These are phyloP conservation scores for Saccharomyces jurei DNA, from an alignment of 805 yeast genomes.

Conservation along the genomic window DNA sequence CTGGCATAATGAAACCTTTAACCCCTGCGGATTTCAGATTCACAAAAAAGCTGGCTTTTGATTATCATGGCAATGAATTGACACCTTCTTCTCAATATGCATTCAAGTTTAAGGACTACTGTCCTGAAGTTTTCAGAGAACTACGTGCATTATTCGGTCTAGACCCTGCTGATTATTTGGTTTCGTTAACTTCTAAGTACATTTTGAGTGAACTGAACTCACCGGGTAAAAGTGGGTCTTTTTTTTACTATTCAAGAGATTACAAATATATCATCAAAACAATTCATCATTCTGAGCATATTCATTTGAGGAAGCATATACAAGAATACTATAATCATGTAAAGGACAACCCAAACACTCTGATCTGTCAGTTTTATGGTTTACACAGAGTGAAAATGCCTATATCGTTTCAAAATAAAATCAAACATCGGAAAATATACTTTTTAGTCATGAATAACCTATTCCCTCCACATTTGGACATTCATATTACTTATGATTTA, in stretches of 20 bases:
- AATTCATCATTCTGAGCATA: conserved; percentile 87
- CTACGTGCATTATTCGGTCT: conserved; percentile 71
- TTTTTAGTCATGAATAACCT: conserved; percentile 94
- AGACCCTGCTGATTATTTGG: conserved; percentile 92
- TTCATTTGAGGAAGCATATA: conserved; percentile 64
- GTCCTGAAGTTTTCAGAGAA: conserved; percentile 89
- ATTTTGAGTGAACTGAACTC: conserved; percentile 87
- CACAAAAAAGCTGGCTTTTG: conserved; percentile 78
- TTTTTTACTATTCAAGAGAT: conserved; percentile 90
- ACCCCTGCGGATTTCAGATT: conserved; percentile 58
- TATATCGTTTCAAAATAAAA: conserved; percentile 33
- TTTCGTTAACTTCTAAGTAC: conserved; percentile 87
- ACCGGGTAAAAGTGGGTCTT: conserved; percentile 95
- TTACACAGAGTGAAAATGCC: conserved; percentile 90
- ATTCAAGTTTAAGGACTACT: conserved; percentile 92
- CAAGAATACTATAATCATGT: conserved; percentile 77
- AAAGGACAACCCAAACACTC: conserved; percentile 74
- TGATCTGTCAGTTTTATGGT: conserved; percentile 93
- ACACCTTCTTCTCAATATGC: conserved; percentile 93
- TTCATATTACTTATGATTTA: conserved; percentile 79
- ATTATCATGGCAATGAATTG: conserved; percentile 74
- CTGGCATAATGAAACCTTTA: conserved; percentile 72
- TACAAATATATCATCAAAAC: conserved; percentile 92
- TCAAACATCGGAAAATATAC: conserved; percentile 64
- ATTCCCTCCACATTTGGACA: conserved; percentile 86